Base-by-base conservation (phyloP, 257 asterid species). In the Rehmannia glutinosa region DNA sequence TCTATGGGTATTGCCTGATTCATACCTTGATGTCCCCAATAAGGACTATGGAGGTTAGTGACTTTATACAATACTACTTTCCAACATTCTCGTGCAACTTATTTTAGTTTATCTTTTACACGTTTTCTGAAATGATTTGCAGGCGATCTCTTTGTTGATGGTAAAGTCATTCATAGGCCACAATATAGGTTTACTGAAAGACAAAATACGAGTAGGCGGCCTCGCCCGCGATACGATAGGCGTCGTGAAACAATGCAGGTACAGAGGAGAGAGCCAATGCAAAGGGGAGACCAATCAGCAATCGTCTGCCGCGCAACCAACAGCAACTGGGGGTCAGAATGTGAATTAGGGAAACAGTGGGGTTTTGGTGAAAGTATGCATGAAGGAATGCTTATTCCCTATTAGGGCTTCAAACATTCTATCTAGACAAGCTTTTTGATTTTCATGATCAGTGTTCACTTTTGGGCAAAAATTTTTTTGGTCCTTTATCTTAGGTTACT, bases 1-100 rank as follows among this genome's bases (percentile, higher is more conserved):
- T 45, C 70, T 87, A 43, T 87, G 95, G 95, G 95, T 90, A 50
- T 78, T 90, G 68, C 97, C 97, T 12, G 97, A 90, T 72, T 90
- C 97, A 8, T 90, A 90, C 58, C 91, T 90, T 25, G 95, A 90
- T 56, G 95, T 90, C 43, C 95, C 91, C 27, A 85, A 85, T 67
- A 87, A 87, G 76, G 95, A 87, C 58, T 90, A 87, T 54, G 97
- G 97, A 80, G 97, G 97, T 85, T 64, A 39, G 93, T 57, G 42
- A 35, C 36, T 58, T 30, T 39, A 53, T 25, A 51, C 27, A 42
- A 3, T 36, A 43, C 3, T 53, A 11, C 49, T 16, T 38, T 15
- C 21, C 8, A 32, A 8, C 39, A 1, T 2, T 52, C 42, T 28
- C 16, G 11, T 6, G 24, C 15, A 10, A 11, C 25, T 49, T 64